Evolutionary conservation across 148 eudicot genomes (phyloP).

Genomic region (Spergularia marina): DNA sequence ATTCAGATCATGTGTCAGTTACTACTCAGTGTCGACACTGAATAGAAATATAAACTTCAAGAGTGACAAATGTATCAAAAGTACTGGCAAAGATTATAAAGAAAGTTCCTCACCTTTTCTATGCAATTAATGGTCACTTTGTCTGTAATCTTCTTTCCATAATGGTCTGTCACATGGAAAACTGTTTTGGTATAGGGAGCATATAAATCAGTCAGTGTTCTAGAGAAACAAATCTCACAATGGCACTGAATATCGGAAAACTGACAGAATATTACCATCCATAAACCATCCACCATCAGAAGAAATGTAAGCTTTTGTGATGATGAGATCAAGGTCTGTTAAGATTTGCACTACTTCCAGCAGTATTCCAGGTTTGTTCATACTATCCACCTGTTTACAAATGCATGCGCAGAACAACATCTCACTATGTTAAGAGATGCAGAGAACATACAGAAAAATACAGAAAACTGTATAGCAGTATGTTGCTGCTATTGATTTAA

Average conservation of each 20-base stretch:
- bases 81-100: neutral
- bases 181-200: conserved; percentile 39
- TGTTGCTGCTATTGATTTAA: neutral
- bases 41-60: neutral
- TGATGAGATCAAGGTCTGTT: conserved; percentile 68
- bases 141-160: conserved; percentile 66
- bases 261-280: conserved; percentile 54
- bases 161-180: conserved; percentile 75
- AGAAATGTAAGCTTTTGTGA: conserved; percentile 86
- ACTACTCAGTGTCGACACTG: neutral
- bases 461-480: neutral
- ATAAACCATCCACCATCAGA: conserved; percentile 97
- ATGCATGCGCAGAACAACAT: neutral
- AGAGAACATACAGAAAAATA: neutral
- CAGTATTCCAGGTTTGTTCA: conserved; percentile 80
- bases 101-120: conserved; percentile 52
- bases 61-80: neutral
- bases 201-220: neutral
- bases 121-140: conserved; percentile 53
- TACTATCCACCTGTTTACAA: conserved; percentile 69
- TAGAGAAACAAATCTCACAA: conserved; percentile 2
- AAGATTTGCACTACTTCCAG: conserved; percentile 84
- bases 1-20: neutral
- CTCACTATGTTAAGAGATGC: neutral
- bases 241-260: neutral